These are phyloP conservation scores for Phytophthora syringae DNA, from an alignment of 352 stramenopile species.

Conservation along the genomic window DNA sequence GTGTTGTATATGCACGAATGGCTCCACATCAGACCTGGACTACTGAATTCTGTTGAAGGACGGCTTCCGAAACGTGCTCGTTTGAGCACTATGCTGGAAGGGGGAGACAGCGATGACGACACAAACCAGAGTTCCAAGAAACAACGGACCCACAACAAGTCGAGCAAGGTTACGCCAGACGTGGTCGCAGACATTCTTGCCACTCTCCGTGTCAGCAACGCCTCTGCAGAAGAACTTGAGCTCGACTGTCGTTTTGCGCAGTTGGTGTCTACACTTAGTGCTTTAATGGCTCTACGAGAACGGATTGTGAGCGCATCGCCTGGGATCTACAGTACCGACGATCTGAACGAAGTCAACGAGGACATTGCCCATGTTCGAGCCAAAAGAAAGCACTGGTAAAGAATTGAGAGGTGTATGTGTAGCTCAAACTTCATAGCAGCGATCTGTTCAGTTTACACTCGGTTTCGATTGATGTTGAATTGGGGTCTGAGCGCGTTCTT, in stretches of 20 bases:
- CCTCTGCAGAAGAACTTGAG: not conserved
- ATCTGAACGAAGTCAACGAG: not conserved
- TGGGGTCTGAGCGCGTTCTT: not conserved
- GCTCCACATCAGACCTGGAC: not conserved
- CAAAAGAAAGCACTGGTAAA: not conserved
- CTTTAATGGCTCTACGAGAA: not conserved
- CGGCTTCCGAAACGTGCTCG: conserved; percentile 3
- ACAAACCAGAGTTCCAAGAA: not conserved
- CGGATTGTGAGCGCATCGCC: not conserved
- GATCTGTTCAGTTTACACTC: not conserved
- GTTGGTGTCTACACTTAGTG: not conserved
- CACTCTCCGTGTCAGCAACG: too few relatives aligned
- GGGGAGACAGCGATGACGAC: not conserved
- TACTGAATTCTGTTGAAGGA: not conserved
- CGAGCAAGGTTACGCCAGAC: too few relatives aligned
- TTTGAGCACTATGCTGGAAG: not conserved
- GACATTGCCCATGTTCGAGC: conserved; percentile 3
- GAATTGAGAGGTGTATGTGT: not conserved
- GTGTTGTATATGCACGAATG: conserved; percentile 10
- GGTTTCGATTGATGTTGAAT: not conserved
- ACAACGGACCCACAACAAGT: too few relatives aligned
- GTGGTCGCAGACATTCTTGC: too few relatives aligned
- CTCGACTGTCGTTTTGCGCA: conserved; percentile 2
- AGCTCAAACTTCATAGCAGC: too few relatives aligned
- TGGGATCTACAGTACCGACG: not conserved